These are phyloP conservation scores for Dendrobium huoshanense DNA, from an alignment of 106 monocot genomes.

Conservation along the genomic window DNA sequence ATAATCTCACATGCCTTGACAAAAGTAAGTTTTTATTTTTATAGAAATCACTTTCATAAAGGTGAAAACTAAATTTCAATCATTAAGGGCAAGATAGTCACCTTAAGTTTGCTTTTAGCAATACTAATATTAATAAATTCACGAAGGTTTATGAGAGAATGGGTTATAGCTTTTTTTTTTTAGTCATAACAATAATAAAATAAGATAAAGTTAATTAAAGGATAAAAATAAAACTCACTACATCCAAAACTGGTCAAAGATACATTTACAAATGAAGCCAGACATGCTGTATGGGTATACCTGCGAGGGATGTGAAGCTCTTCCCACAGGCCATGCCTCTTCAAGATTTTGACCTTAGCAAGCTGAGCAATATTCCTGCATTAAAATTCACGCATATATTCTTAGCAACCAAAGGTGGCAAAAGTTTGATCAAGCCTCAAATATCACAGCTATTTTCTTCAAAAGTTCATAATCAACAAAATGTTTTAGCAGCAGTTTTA, in stretches of 20 bases:
- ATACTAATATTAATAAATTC: neutral
- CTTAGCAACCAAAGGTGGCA: neutral
- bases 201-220: neutral
- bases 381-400: neutral
- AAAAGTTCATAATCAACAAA: neutral
- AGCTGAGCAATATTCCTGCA: constrained; percentile 80
- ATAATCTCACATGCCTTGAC: too few species aligned
- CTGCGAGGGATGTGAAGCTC: constrained; percentile 58
- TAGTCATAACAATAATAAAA: neutral
- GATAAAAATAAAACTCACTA: neutral
- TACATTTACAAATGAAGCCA: neutral
- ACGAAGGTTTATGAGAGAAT: neutral
- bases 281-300: constrained; percentile 12
- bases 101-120: neutral
- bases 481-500: neutral
- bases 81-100: too few species aligned
- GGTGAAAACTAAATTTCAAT: too few species aligned
- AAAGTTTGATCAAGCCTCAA: neutral
- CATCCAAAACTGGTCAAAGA: neutral
- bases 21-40: too few species aligned
- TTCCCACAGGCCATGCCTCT: constrained; percentile 59
- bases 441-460: neutral
- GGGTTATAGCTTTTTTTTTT: neutral
- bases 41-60: too few species aligned
- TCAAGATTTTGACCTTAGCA: constrained; percentile 75